Base-by-base conservation (phyloP, 192 early-diverging fungal genomes). In the Podila epigama region DNA sequence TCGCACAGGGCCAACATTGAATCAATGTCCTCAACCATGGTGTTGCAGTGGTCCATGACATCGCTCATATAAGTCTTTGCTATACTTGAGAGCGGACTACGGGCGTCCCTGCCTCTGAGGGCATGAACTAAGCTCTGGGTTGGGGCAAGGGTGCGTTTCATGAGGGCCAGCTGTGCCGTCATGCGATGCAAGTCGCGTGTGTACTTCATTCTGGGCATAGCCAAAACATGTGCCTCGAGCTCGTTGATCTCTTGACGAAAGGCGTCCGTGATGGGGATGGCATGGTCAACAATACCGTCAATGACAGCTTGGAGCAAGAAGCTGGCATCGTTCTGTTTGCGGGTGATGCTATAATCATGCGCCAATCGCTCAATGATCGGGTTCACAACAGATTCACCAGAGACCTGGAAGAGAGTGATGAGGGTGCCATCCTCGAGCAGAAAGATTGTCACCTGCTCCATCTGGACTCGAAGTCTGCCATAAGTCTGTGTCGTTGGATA, bases 21-120 rank as follows among this genome's bases (percentile, higher is more conserved):
- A 5, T 79, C 73, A 32, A 87, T 67, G 50, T 86, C 77, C 39
- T 87, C 85, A 13, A 87, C 72, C 40, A 85, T 83, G 1, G 83
- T 81, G 28, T 66, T 79, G 63, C 72, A 79, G 52, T 87, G 85
- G 59, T 87, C 85, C 63, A 73, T 62, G 1, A 87, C 82, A 57
- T 86, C 85, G 33, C 60, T 60, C 70, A 87, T 77, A 69, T 87
- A 87, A 11, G 72, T 78, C 60, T 68, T 79, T 18, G 79, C 68
- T 18, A 80, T 34, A 28, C 52, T 39, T 1, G 70, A 63, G n/a
- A 86, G 48, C 1, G 75, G 71, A 39, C 60, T 63, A 2, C 78
- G 33, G 3, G 68, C 80, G 66, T 80, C 67, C 12, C 63, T 70
- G 5, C 73, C 73, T 36, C 67, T 58, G 12, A 87, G 55, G 25